Conservation (phyloP, 2,329 filamentous ascomycete species). For the Aspergillus floridensis region DNA sequence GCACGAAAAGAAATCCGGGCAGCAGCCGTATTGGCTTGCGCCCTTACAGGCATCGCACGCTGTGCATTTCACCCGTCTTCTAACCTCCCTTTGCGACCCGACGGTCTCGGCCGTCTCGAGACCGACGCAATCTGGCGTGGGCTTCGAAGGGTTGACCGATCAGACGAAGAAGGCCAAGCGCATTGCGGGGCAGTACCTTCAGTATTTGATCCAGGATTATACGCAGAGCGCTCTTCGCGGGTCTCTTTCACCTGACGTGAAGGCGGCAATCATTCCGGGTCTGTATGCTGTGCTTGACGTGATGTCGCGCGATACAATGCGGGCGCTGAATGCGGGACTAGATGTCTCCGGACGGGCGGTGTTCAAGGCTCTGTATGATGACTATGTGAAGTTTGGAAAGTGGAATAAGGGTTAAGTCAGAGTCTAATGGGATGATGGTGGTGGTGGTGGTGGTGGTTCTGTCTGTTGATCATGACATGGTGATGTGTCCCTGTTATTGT, state of each 20-base stretch:
- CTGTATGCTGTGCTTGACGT: slow-evolving; percentile 55
- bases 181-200: slow-evolving; percentile 57
- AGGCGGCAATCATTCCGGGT: slow-evolving; percentile 52
- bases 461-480: background rate
- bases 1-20: slow-evolving; percentile 21
- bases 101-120: slow-evolving; percentile 55
- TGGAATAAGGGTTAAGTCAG: slow-evolving; percentile 44
- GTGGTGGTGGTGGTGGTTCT: background rate
- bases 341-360: slow-evolving; percentile 53
- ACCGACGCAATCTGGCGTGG: slow-evolving; percentile 30
- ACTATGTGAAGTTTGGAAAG: slow-evolving; percentile 49
- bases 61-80: slow-evolving; percentile 52
- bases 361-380: slow-evolving; percentile 54
- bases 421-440: background rate
- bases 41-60: slow-evolving; percentile 46
- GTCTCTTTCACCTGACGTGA: slow-evolving; percentile 51
- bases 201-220: slow-evolving; percentile 58
- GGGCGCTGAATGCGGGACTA: slow-evolving; percentile 52
- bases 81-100: slow-evolving; percentile 61
- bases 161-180: slow-evolving; percentile 59
- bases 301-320: slow-evolving; percentile 51
- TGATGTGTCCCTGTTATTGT: background rate
- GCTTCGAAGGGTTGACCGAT: slow-evolving; percentile 53
- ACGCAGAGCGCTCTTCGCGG: slow-evolving; percentile 52
- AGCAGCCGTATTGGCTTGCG: slow-evolving; percentile 34